Conservation (phyloP, 495 filamentous ascomycete species). For the Amphirosellinia nigrospora region DNA sequence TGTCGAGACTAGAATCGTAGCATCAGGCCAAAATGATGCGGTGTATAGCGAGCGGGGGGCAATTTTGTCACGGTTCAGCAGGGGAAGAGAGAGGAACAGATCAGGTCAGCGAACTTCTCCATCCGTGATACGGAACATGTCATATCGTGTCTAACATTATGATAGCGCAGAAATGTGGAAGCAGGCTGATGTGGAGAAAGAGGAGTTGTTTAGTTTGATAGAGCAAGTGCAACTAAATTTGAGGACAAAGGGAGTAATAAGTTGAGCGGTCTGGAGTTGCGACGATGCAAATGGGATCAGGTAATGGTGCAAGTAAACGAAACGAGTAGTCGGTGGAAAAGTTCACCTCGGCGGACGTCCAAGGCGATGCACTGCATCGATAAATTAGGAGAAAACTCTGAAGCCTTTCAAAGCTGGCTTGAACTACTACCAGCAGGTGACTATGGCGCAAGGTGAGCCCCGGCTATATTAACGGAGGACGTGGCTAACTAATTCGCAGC, state of each 20-base stretch:
- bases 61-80: constrained; percentile 7
- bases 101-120: background rate
- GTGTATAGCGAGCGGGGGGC: constrained; percentile 12
- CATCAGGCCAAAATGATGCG: background rate
- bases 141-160: background rate
- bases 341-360: constrained; percentile 1
- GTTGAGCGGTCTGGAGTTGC: background rate
- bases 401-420: constrained; percentile 19
- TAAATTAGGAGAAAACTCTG: constrained; percentile 12
- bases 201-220: constrained; percentile 13
- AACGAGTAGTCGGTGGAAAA: constrained; percentile 5
- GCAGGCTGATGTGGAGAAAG: constrained; percentile 10
- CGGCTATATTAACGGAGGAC: background rate
- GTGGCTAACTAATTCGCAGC: background rate
- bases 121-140: too few relatives aligned
- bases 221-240: constrained; percentile 13
- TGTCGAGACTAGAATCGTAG: background rate
- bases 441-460: constrained; percentile 14
- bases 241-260: background rate
- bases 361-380: constrained; percentile 14
- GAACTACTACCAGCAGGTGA: constrained; percentile 14
- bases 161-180: constrained; percentile 19
- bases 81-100: constrained; percentile 10
- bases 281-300: constrained; percentile 18
- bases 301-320: constrained; percentile 10